Base-by-base conservation (phyloP, 179 eudicot genomes). In the Silene vulgaris region DNA sequence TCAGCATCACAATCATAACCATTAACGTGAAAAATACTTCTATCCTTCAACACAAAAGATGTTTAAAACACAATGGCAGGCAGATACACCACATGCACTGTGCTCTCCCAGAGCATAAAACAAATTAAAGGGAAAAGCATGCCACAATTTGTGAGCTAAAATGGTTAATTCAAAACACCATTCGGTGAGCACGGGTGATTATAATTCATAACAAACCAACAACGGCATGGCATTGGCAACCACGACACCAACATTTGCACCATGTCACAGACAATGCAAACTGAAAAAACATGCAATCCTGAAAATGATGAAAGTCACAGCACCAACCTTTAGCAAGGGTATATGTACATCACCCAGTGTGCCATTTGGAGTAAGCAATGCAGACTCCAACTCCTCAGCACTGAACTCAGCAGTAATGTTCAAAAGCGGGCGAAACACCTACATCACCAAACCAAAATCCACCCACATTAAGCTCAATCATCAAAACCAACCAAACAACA, bases 321-420 rank as follows among this genome's bases (percentile, higher is more conserved):
- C 76, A 86, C 92, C 78, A 78, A 94, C 98, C 98, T 92, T 94
- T 61, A 94, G 75, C 84, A 94, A 78, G 48, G 98, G 98, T 60
- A 94, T 90, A 78, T 94, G 98, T 61, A 94, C 78, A 66, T 87
- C 94, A 71, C 85, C 89, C 89, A 94, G 79, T n/a, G 92, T 90
- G 72, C 74, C 83, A 81, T 92, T 92, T 26, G 98, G 97, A 57
- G 83, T 81, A 60, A 94, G 85, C 90, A 94, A 84, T 60, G 98
- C 92, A 29, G 98, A 88, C 85, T 94, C 98, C 79, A 94, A 81
- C 88, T 94, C 98, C 85, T 94, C 98, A 0, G 86, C 97, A 28
- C 91, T 90, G 72, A 94, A 92, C 80, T 94, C 98, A 59, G 75
- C 88, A 52, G 83, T 82, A 68, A 94, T 87, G 68, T 90, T 90